Evolutionary conservation across 2,329 filamentous ascomycete species (phyloP).

Genomic region (Thelonectria rubi): DNA sequence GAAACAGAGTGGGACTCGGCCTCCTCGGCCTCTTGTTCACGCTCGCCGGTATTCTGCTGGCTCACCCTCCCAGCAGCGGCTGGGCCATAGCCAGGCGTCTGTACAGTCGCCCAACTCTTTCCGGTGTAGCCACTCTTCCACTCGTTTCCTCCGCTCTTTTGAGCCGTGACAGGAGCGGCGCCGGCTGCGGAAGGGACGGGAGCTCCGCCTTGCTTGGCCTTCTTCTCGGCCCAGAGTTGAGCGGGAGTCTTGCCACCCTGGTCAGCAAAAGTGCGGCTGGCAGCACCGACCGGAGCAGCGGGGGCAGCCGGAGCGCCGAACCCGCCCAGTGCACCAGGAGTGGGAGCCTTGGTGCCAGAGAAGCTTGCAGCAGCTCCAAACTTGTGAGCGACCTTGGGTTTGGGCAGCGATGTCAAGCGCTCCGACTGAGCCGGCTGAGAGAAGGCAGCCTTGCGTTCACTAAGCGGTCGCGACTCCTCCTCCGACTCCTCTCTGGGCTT

Average conservation of each 20-base stretch:
- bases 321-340: constrained; percentile 71
- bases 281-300: constrained; percentile 73
- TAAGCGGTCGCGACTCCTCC: constrained; percentile 65
- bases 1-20: constrained; percentile 67
- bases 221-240: constrained; percentile 97
- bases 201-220: constrained; percentile 78
- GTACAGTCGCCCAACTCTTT: constrained; percentile 88
- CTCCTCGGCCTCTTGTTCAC: constrained; percentile 56
- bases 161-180: constrained; percentile 67
- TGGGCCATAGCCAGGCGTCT: constrained; percentile 72
- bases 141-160: constrained; percentile 73
- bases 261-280: constrained; percentile 93
- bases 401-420: constrained; percentile 86
- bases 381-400: constrained; percentile 93
- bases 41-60: constrained; percentile 71
- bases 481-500: constrained; percentile 60
- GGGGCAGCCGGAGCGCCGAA: constrained; percentile 67
- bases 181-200: constrained; percentile 51
- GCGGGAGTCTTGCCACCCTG: constrained; percentile 95
- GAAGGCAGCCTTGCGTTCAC: constrained; percentile 82
- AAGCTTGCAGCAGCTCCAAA: constrained; percentile 79
- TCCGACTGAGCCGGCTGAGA: constrained; percentile 69
- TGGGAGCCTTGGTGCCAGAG: constrained; percentile 87
- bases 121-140: constrained; percentile 94
- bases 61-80: constrained; percentile 59